Base-by-base conservation (phyloP, 495 filamentous ascomycete species). In the Ramalina intermedia region DNA sequence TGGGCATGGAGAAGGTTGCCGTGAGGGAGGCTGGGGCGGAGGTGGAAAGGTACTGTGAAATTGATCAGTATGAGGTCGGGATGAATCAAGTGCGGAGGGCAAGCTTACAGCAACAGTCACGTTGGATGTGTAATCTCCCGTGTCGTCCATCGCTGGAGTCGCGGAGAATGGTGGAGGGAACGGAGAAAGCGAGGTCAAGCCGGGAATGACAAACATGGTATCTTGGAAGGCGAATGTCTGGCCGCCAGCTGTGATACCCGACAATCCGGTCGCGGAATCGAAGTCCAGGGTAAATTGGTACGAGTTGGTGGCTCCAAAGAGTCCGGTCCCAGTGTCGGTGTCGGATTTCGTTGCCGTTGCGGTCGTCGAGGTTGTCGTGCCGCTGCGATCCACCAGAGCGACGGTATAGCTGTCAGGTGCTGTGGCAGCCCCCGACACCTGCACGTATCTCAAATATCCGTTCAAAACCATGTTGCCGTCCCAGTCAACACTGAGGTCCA, bases 271-370 rank as follows among this genome's bases (percentile, higher is more conserved):
- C 13, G 40, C 33, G 27, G 50, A 49, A 8, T 41, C 21, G 36
- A 58, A 55, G 14, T 45, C 6, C n/a, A 58, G 42, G 16, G 50
- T 37, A 41, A 58, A 52, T 17, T 56, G 26, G 46, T 58, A 58
- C 29, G 46, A 47, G 39, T 41, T 27, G 14, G 56, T 56, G 14
- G 56, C 41, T 8, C 56, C 56, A 37, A 43, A 57, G 37, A 56
- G 23, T 26, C 46, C 47, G 16, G 46, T 57, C 5, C 56, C 54
- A 14, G 45, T 42, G 33, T 57, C 54, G 11, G 54, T 12, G 12
- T 47, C n/a, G 17, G 51, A 54, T 16, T 42, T 42, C 14, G 43
- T 49, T 9, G 36, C 48, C 4, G 53, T 52, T 18, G 53, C 49
- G 24, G 48, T 50, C 16, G 43, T 52, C 12, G 35, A n/a, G 11